A percentile compares a stretch with the other conserved stretches of the same genome.
These are phyloP conservation scores for Viola odorata DNA, from an alignment of 345 rosid genomes.

Conservation along the genomic window DNA sequence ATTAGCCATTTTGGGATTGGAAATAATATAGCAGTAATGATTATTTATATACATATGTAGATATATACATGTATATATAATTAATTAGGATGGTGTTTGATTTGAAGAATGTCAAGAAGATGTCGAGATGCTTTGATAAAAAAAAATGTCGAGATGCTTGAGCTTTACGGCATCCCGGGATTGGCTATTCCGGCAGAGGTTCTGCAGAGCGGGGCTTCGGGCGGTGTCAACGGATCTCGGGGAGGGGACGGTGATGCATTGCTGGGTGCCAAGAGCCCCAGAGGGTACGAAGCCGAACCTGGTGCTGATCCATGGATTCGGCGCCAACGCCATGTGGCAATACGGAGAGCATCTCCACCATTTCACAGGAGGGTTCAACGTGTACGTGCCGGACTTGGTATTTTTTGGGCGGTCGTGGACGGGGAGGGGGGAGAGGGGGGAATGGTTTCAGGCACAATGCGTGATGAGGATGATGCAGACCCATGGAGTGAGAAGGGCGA, in stretches of 20 bases:
- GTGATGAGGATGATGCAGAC: conserved; percentile 48
- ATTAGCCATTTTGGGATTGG: too few relatives aligned
- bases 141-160: conserved; percentile 43
- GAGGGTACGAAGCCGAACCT: conserved; percentile 42
- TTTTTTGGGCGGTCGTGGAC: conserved; percentile 64
- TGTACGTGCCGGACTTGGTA: conserved; percentile 65
- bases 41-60: too few relatives aligned
- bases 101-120: too few relatives aligned
- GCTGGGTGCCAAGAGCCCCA: conserved; percentile 55
- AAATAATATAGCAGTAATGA: too few relatives aligned
- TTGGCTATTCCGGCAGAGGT: conserved; percentile 51
- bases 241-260: conserved; percentile 60
- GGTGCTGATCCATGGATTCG: conserved; percentile 65
- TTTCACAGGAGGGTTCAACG: conserved; percentile 55
- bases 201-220: conserved; percentile 51
- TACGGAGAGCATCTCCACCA: conserved; percentile 49
- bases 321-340: conserved; percentile 87
- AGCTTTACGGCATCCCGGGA: conserved; percentile 63
- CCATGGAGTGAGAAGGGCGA: conserved; percentile 38
- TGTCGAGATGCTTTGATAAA: too few relatives aligned
- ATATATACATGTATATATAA: too few relatives aligned
- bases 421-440: conserved; percentile 39
- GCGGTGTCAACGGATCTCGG: conserved; percentile 40
- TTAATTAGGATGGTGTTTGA: too few relatives aligned
- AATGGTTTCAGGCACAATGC: conserved; percentile 59